phyloP scores from a whole-genome alignment of 305 asterid genomes.

The Solanum hybrid region DNA sequence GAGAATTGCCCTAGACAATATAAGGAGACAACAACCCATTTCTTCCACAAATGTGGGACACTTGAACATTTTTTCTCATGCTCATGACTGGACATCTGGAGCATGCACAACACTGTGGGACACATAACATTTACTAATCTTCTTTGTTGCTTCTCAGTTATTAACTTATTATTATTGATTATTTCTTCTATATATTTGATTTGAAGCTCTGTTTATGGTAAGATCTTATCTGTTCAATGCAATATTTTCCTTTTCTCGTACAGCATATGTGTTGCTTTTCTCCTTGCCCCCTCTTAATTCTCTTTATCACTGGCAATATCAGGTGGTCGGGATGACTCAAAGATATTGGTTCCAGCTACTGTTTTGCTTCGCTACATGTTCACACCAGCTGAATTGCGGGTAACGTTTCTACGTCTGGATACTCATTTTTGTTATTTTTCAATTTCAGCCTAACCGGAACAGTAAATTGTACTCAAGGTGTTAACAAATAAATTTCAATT shows the following conservation, averaged over 20 bases:
- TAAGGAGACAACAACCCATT: not conserved
- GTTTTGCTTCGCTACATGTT: constrained; percentile 84
- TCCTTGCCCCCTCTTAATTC: constrained; percentile 1
- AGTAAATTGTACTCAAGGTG: not conserved
- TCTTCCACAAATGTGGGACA: not conserved
- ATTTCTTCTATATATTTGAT: not conserved
- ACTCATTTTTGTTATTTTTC: not conserved
- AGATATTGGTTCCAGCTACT: constrained; percentile 71
- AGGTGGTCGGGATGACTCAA: constrained; percentile 95
- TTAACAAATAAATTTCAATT: not conserved
- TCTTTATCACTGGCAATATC: constrained; percentile 18
- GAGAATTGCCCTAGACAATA: not conserved
- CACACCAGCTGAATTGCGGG: constrained; percentile 85
- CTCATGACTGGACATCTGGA: not conserved
- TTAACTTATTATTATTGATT: not conserved
- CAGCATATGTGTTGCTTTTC: not conserved
- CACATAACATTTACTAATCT: not conserved
- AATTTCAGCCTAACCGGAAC: not conserved
- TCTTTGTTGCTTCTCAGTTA: not conserved
- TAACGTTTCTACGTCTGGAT: constrained; percentile 15
- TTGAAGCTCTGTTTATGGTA: not conserved
- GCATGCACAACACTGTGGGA: not conserved
- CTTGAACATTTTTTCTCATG: not conserved
- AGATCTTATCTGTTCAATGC: not conserved
- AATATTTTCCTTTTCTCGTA: not conserved